Evolutionary conservation across 768 basidiomycete species (phyloP).

Genomic region (Cystofilobasidium bisporidii): DNA sequence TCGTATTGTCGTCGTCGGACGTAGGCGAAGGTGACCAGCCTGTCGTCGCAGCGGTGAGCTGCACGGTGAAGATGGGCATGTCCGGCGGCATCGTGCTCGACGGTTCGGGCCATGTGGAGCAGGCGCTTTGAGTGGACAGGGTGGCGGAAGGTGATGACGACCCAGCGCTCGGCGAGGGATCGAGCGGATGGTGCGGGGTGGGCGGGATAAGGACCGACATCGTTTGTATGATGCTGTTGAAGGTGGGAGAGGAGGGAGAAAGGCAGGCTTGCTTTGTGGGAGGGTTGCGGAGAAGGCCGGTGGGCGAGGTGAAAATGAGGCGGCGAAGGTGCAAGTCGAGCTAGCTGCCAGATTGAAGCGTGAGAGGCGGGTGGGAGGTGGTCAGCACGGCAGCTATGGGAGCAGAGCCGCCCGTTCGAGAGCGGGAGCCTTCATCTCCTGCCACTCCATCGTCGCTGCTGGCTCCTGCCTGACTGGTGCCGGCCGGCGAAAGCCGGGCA

Average conservation of each 20-base stretch:
- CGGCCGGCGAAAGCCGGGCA: too few species aligned
- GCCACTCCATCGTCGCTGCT: too few species aligned
- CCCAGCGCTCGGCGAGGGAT: neutral
- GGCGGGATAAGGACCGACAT: neutral
- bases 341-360: too few species aligned
- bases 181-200: neutral
- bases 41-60: neutral
- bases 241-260: neutral
- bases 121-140: neutral
- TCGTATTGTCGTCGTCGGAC: neutral
- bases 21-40: too few species aligned
- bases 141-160: too few species aligned
- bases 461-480: too few species aligned
- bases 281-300: neutral
- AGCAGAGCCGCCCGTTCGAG: too few species aligned
- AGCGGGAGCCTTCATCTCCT: too few species aligned
- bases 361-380: too few species aligned
- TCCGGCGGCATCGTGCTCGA: too few species aligned
- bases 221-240: neutral
- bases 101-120: neutral
- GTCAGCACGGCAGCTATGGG: too few species aligned
- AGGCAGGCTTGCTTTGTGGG: neutral
- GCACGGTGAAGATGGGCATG: neutral
- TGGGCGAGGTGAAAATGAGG: neutral
- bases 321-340: too few species aligned